Conservation (phyloP, 306 rosid species). For the Malus fusca region DNA sequence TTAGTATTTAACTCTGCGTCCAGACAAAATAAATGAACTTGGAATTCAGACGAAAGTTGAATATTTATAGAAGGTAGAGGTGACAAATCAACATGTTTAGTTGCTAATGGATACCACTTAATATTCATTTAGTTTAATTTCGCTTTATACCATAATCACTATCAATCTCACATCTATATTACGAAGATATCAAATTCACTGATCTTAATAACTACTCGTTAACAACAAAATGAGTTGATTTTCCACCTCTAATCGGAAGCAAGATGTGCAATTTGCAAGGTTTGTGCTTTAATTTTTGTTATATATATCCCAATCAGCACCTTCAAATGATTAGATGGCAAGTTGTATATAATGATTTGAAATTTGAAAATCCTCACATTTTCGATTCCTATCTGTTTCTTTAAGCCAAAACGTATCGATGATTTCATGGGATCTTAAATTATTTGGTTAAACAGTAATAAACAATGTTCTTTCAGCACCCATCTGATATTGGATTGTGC, state of each 20-base stretch:
- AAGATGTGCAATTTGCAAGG: too few species aligned
- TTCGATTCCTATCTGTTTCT: not conserved
- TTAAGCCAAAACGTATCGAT: not conserved
- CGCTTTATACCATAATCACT: too few species aligned
- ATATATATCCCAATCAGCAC: too few species aligned
- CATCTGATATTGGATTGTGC: not conserved
- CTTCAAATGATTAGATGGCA: not conserved
- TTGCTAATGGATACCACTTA: too few species aligned
- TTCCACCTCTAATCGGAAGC: too few species aligned
- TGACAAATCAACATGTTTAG: too few species aligned
- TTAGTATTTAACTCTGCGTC: not conserved
- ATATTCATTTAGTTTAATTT: too few species aligned
- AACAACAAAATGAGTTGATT: too few species aligned
- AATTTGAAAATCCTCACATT: not conserved
- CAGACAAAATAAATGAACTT: not conserved
- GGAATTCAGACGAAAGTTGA: not conserved
- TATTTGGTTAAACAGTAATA: not conserved
- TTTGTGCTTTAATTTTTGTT: too few species aligned
- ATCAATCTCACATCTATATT: too few species aligned
- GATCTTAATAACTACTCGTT: rapidly evolving
- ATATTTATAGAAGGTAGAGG: too few species aligned
- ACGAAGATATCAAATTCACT: too few species aligned
- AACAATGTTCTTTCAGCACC: not conserved
- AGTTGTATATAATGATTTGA: not conserved
- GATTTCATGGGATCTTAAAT: not conserved